Evolutionary conservation across 78 protist species (phyloP).

Genomic region (Emiliania huxleyi): DNA sequence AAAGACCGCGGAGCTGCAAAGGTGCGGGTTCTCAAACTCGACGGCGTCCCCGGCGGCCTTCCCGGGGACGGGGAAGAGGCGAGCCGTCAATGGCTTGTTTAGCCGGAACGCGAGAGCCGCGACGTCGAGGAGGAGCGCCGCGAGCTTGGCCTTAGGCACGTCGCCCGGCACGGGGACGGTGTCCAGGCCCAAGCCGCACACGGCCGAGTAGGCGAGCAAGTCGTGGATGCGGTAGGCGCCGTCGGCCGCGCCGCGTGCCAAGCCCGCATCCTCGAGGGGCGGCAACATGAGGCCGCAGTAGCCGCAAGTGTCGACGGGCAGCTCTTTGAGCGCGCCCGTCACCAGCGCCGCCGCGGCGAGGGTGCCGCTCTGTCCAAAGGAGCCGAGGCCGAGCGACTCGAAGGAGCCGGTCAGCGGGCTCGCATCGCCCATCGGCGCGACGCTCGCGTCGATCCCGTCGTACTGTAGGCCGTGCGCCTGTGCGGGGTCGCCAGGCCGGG

Average conservation of each 20-base stretch:
- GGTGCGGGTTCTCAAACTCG: background rate
- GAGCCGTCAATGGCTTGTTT: slow-evolving; percentile 37
- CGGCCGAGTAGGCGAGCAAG: slow-evolving; percentile 17
- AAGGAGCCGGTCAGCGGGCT: background rate
- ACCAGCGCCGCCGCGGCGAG: background rate
- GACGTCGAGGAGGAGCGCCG: slow-evolving; percentile 5
- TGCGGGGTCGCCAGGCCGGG: no score
- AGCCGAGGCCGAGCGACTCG: background rate
- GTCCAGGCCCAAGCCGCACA: slow-evolving; percentile 39
- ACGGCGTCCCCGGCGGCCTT: slow-evolving; percentile 18
- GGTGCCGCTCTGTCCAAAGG: background rate
- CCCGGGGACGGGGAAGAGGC: slow-evolving; percentile 33
- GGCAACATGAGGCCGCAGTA: slow-evolving; percentile 39
- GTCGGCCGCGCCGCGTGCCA: background rate
- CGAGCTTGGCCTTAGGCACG: background rate
- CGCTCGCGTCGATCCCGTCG: background rate
- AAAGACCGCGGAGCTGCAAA: background rate
- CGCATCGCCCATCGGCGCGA: background rate
- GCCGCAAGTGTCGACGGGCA: background rate
- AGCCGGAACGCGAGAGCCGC: slow-evolving; percentile 39
- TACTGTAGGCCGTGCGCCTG: background rate
- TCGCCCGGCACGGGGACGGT: slow-evolving; percentile 39
- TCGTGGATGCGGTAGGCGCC: background rate
- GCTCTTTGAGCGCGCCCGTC: background rate
- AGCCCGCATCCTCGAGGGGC: slow-evolving; percentile 27